Base-by-base conservation (phyloP, 2,329 filamentous ascomycete genomes). In the Penicillium capsulatum region DNA sequence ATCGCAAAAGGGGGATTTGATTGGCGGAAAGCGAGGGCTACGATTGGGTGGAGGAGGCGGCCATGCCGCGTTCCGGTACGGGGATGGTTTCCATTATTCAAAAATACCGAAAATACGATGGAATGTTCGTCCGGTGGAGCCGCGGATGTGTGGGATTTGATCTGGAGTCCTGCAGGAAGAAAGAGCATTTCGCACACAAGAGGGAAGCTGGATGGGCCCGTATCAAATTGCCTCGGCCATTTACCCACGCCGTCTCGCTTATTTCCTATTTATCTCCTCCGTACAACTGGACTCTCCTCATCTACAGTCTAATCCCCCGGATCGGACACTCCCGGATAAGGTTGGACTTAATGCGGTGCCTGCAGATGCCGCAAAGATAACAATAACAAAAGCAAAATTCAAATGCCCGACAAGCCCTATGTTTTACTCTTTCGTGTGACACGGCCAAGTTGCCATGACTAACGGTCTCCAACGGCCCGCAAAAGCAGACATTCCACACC, bases 101-200 rank as follows among this genome's bases (percentile, higher is more conserved):
- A 22, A n/a, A 26, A 14, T 15, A n/a, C 31, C n/a, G n/a, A n/a
- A n/a, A 28, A 26, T 10, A 11, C 17, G 28, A 40, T 53, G 40
- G 51, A 54, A 54, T 50, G 47, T 54, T 54, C 51, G 40, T 15
- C 45, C 42, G 45, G 51, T 54, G 51, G 51, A 53, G 44, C 42
- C 41, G 30, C 35, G 35, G 47, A 40, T 43, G 38, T 33, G 37
- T 17, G 30, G 29, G 29, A 19, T 20, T 32, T 42, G 29, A 19
- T 20, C 36, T 42, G 31, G 22, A 27, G 40, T 14, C 19, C 19
- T 22, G 19, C 19, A 22, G 5, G 9, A 22, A 9, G 9, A 22
- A 5, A 36, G 26, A 9, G 22, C 33, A 7, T 17, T 36, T 36
- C 15, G 24, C 24, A 15, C 34, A 16, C 33, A 10, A 24, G 8